These are phyloP conservation scores for Annulohypoxylon nitens DNA, from an alignment of 495 filamentous ascomycete genomes.

Conservation along the genomic window DNA sequence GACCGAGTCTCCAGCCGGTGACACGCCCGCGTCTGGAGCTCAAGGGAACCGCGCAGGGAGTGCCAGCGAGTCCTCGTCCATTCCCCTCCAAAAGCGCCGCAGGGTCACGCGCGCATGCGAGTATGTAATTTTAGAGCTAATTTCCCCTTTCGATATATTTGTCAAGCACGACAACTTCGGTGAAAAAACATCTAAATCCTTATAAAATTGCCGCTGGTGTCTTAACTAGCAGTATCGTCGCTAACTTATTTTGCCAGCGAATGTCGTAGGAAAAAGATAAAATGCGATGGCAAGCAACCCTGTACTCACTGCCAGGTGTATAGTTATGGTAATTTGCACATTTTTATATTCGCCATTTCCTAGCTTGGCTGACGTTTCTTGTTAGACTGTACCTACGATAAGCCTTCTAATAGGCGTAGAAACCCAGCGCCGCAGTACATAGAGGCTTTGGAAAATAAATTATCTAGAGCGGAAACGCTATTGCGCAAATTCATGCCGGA, in stretches of 20 bases:
- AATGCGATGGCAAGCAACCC: slow-evolving; percentile 97
- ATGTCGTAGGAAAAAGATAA: slow-evolving; percentile 97
- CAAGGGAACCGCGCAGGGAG: slow-evolving; percentile 43
- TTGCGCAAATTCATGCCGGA: slow-evolving; percentile 85
- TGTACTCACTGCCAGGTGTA: slow-evolving; percentile 99
- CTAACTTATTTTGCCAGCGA: slow-evolving; percentile 61
- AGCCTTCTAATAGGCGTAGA: slow-evolving; percentile 93
- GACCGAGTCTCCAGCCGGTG: slow-evolving; percentile 37
- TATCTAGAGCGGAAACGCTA: slow-evolving; percentile 86
- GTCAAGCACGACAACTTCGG: background rate
- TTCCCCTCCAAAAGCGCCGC: slow-evolving; percentile 86
- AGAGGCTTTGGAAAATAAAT: slow-evolving; percentile 85
- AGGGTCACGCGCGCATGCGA: slow-evolving; percentile 94
- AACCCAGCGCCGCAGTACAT: slow-evolving; percentile 97
- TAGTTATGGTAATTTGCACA: slow-evolving; percentile 83
- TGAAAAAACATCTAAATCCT: background rate
- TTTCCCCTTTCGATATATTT: slow-evolving; percentile 13
- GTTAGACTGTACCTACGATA: slow-evolving; percentile 96
- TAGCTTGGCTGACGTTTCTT: slow-evolving; percentile 51
- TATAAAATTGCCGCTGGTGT: background rate
- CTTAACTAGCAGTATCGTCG: background rate
- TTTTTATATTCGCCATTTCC: slow-evolving; percentile 15
- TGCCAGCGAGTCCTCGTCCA: slow-evolving; percentile 51
- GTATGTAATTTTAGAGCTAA: slow-evolving; percentile 33
- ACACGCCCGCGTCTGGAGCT: slow-evolving; percentile 35